A percentile compares a stretch with the other conserved stretches of the same genome.
Conservation (phyloP, 1,284 basidiomycete genomes). For the Moniliella sp. region DNA sequence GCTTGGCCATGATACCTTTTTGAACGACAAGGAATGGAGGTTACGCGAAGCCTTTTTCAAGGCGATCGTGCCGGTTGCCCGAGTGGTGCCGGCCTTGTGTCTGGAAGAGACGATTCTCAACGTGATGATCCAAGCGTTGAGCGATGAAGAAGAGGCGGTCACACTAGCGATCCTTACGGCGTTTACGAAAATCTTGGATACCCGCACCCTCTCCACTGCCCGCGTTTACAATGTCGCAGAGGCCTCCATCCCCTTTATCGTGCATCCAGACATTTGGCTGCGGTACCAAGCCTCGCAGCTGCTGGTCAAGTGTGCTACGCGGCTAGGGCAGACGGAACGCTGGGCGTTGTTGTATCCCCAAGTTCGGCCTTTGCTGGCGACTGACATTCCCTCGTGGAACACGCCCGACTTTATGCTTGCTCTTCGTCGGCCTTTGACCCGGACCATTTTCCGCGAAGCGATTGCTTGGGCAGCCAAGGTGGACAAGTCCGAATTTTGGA, state of each 20-base stretch:
- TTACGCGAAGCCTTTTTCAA: constrained; percentile 79
- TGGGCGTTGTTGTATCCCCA: constrained; percentile 93
- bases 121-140: constrained; percentile 61
- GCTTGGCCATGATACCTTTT: constrained; percentile 87
- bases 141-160: constrained; percentile 81
- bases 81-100: constrained; percentile 30
- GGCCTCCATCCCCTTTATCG: constrained; percentile 63
- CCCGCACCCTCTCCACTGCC: constrained; percentile 48
- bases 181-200: constrained; percentile 60
- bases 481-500: constrained; percentile 17
- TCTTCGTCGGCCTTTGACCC: constrained; percentile 54
- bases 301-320: constrained; percentile 57
- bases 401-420: constrained; percentile 49
- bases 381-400: constrained; percentile 55
- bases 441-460: constrained; percentile 54
- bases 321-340: constrained; percentile 47
- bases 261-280: constrained; percentile 92
- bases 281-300: constrained; percentile 77
- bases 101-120: constrained; percentile 58
- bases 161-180: constrained; percentile 65
- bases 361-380: constrained; percentile 59
- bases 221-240: constrained; percentile 84
- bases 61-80: constrained; percentile 73
- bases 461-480: constrained; percentile 60
- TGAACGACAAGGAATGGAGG: constrained; percentile 80